These are phyloP conservation scores for Aphanomyces cochlioides DNA, from an alignment of 352 stramenopile genomes.

Conservation along the genomic window DNA sequence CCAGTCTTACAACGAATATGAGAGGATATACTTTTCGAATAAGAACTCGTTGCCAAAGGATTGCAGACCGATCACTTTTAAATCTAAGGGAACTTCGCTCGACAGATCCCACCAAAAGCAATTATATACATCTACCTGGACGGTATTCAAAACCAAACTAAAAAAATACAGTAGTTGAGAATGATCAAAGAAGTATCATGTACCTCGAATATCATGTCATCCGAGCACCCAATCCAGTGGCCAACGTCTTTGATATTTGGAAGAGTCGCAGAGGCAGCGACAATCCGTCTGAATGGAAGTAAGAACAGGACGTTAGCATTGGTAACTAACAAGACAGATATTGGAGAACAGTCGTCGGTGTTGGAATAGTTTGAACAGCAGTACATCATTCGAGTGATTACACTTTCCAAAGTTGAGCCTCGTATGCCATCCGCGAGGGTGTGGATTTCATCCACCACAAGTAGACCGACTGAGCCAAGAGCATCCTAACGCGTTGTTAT, in stretches of 20 bases:
- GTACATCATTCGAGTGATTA: conserved; percentile 18
- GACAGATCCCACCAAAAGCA: too few species aligned
- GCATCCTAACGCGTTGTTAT: conserved; percentile 16
- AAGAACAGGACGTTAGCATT: too few species aligned
- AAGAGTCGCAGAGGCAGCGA: conserved; percentile 17
- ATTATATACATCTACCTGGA: conserved; percentile 3
- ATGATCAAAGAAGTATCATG: neutral
- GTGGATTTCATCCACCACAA: conserved; percentile 39
- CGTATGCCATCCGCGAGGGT: conserved; percentile 1
- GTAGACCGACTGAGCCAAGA: conserved; percentile 19
- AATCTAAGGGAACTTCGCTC: conserved; percentile 1
- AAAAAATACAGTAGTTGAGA: neutral
- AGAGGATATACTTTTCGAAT: conserved; percentile 20
- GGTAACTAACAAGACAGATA: too few species aligned
- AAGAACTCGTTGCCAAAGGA: conserved; percentile 15
- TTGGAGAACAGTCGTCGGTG: too few species aligned
- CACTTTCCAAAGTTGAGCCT: conserved; percentile 9
- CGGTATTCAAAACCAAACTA: conserved; percentile 24
- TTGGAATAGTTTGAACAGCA: neutral
- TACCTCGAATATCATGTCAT: conserved; percentile 25
- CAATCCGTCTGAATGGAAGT: neutral
- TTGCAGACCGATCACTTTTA: conserved; percentile 15
- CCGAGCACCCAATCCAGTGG: conserved; percentile 1
- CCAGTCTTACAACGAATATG: neutral
- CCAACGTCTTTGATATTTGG: conserved; percentile 16